A percentile compares a stretch with the other conserved stretches of the same genome.
Conservation (phyloP, 2,329 filamentous ascomycete species). For the Cladophialophora immunda region DNA sequence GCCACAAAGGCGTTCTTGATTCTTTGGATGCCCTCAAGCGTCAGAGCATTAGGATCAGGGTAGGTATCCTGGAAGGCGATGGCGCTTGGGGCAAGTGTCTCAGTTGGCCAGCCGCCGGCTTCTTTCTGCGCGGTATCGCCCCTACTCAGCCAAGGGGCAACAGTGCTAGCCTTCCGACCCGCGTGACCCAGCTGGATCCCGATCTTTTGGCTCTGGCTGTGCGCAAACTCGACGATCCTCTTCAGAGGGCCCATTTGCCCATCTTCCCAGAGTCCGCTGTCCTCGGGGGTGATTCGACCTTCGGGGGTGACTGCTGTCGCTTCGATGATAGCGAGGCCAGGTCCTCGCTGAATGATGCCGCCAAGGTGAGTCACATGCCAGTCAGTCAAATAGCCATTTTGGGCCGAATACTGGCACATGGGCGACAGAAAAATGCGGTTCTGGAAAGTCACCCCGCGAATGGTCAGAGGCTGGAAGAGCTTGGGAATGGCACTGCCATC, state of each 20-base stretch:
- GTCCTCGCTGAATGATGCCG: constrained; percentile 78
- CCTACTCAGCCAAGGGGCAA: constrained; percentile 69
- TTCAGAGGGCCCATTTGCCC: constrained; percentile 70
- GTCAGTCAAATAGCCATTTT: constrained; percentile 77
- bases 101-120: constrained; percentile 63
- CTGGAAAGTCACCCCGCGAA: constrained; percentile 65
- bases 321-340: constrained; percentile 78
- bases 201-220: constrained; percentile 71
- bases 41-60: constrained; percentile 72
- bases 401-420: constrained; percentile 72
- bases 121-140: constrained; percentile 65
- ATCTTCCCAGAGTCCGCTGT: constrained; percentile 84
- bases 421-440: constrained; percentile 72
- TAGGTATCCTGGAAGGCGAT: constrained; percentile 70
- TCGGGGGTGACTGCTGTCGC: constrained; percentile 78
- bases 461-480: constrained; percentile 52
- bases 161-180: constrained; percentile 71
- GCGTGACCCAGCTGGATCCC: constrained; percentile 82
- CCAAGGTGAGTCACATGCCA: constrained; percentile 87
- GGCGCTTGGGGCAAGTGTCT: constrained; percentile 66
- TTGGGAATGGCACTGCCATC: constrained; percentile 62
- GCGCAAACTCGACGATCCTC: constrained; percentile 45
- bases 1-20: constrained; percentile 39
- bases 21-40: constrained; percentile 69
- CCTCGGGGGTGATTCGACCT: constrained; percentile 83